Conservation (phyloP, 441 rosid species). For the Populus trichocarpa region DNA sequence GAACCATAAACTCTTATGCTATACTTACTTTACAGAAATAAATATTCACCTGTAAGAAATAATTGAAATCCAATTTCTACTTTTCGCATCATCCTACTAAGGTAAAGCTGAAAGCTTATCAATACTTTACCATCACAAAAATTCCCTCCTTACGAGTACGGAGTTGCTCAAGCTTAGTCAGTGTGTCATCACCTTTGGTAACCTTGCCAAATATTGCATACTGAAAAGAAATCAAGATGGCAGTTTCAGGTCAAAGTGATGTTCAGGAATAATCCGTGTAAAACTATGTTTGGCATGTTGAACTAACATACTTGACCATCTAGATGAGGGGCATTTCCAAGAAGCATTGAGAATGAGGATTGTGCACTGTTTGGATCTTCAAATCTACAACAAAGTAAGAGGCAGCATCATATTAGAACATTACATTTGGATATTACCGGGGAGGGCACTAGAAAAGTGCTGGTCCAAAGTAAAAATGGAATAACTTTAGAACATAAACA, state of each 20-base stretch:
- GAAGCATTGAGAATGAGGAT: constrained; percentile 89
- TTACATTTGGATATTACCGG: not conserved
- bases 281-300: constrained; percentile 10
- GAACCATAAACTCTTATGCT: not conserved
- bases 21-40: not conserved
- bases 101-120: not conserved
- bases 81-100: constrained; percentile 1
- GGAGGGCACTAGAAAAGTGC: not conserved
- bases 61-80: not conserved
- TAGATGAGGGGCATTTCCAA: constrained; percentile 95
- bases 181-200: constrained; percentile 88
- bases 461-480: not conserved
- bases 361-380: constrained; percentile 82
- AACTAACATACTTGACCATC: constrained; percentile 56
- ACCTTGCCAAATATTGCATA: constrained; percentile 95
- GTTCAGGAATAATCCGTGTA: not conserved
- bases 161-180: constrained; percentile 77
- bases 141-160: constrained; percentile 91
- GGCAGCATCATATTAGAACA: not conserved
- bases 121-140: constrained; percentile 75
- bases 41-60: not conserved
- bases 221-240: constrained; percentile 36
- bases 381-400: constrained; percentile 41
- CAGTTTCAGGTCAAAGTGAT: constrained; percentile 14
- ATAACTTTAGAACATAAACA: not conserved